Evolutionary conservation across 2,329 filamentous ascomycete genomes (phyloP), one percentile per base, ranked within the genome.

Genomic region (Pseudopithomyces maydicus): DNA sequence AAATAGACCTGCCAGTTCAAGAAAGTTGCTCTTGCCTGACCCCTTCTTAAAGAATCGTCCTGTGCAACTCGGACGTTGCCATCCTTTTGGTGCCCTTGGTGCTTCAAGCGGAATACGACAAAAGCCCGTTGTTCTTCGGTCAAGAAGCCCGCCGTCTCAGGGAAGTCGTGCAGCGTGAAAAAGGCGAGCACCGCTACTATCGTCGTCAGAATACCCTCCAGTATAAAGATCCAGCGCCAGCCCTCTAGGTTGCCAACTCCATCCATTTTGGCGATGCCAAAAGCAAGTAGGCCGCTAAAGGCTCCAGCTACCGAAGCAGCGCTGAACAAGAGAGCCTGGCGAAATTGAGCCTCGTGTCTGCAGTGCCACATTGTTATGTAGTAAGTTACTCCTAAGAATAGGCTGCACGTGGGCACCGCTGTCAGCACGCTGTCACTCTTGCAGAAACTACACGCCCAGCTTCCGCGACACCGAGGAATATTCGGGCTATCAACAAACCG

Each of bases 31-130:
- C 83, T 75, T 33, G 80, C 77, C 56, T 69, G 70, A 1, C 68
- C 75, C 90, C 90, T 92, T 15, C 79, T 83, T 66, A 93, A 92
- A 0, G 77, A 72, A 64, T 93, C 90, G 48, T 88, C 80, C 7
- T 87, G 84, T 0, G 85, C 90, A 0, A 89, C 88, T 62, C 91
- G 88, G 55, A 84, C 85, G 57, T 90, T 88, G 1, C 82, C 80
- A 6, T 85, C 83, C 0, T 81, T 80, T 76, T 74, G 79, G 69
- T 74, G 78, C 2, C 67, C 67, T 33, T 74, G 72, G 23, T 66
- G 74, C 10, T 86, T 85, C 1, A 92, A 79, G 0, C 90, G 84
- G 19, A 82, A 80, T 6, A 85, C 82, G 44, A 91, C 83, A 57
- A 84, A 85, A 0, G 79, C 78, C 1, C 86, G 74, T 57, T 84